Base-by-base conservation (phyloP, 805 yeast genomes). In the Monosporozyma solicola region DNA sequence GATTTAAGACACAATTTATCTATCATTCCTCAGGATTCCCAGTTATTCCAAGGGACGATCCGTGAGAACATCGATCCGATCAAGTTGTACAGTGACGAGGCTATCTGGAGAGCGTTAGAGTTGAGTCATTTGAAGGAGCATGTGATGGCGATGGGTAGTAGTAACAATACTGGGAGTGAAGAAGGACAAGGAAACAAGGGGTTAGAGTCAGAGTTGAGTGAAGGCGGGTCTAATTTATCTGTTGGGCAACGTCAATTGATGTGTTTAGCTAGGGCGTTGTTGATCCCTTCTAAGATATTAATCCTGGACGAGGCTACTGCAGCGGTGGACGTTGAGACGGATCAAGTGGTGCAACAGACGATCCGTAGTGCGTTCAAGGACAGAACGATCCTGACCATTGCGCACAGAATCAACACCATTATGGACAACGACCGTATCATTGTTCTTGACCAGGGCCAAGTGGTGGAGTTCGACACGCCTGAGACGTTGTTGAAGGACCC, bases 21-120 rank as follows among this genome's bases (percentile, higher is more conserved):
- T 2, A 91, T 90, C 58, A 90, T 90, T 58, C 97, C 97, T 1
- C 97, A 90, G 68, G 97, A 90, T 68, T 86, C 96, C 0, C 97
- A 91, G 67, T 88, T 88, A 8, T 85, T 91, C 65, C 87, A 87
- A 71, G 97, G 97, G 39, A 78, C 94, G 0, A 73, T 90, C 11
- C 77, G 96, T 61, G 85, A 87, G 48, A 90, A 90, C 67, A 76
- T 92, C 59, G 98, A 92, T 68, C 98, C 98, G 27, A 80, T 85
- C 2, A 72, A 76, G 22, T 73, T 71, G 50, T 81, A 80, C 64
- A 70, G 79, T 3, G 96, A 89, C 67, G 85, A 83, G n/a, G 79
- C 84, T 55, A 75, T 90, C n/a, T 89, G 96, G 96, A 73, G 75
- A 31, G 94, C 84, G 0, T 73, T 90, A 52, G 89, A 84, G 60